Base-by-base conservation (phyloP, 306 rosid genomes). In the Gastrolobium villosum region DNA sequence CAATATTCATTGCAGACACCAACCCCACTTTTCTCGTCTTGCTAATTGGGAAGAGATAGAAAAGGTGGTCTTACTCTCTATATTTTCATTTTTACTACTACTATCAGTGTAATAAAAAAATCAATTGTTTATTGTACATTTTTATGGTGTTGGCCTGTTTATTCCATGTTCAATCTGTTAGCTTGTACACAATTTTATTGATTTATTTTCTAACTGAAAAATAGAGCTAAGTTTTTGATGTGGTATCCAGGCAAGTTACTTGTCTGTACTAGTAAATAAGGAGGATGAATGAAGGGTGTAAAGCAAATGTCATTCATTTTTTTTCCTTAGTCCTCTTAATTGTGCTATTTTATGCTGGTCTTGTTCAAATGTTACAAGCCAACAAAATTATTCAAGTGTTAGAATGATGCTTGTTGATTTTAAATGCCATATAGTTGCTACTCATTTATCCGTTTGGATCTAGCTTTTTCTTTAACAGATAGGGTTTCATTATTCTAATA, bases 41-140 rank as follows among this genome's bases (percentile, higher is more conserved):
- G 97, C 97, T 60, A 89, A 95, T 82, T 95, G 98, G 99, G 99
- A 95, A 82, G 96, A 92, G 77, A 95, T 95, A 64, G 81, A 88
- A 79, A 89, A 88, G 88, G 98, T 95, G 20, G 65, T 63, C 53
- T 61, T 73, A 10, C 50, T 65, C 65, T 75, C 79, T 72, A 64
- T 39, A 40, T 49, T 68, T 15, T 50, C 36, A 28, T 36, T 48
- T 80, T 39, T 77, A 63, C 48, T 30, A 36, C 74, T 54, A 43
- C 64, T 56, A 32, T 65, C 54, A 39, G 46, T 63, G 2, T 46
- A 20, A 68, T 32, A 36, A 55, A 35, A 10, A 62, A 68, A 20
- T 45, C 44, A 63, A 62, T 65, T 11, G 41, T 48, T 48, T 70
- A 56, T 70, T 20, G 6, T 49, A n/a, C 5, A 45, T 10, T 35